These are phyloP conservation scores for Neostapfia colusana DNA, from an alignment of 176 grass and related monocot species.

Conservation along the genomic window DNA sequence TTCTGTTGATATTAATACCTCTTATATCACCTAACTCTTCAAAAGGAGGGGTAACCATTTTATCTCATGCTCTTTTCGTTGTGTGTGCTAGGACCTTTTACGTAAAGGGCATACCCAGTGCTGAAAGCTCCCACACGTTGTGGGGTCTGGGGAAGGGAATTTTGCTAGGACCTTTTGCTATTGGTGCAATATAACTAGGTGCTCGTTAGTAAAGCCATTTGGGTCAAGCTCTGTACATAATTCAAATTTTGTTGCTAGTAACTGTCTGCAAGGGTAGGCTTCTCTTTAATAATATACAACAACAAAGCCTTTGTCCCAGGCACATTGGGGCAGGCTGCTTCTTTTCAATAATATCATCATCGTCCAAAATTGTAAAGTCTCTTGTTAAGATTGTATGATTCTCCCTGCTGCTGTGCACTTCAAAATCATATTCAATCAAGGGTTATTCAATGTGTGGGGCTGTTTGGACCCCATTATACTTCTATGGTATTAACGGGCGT, in stretches of 20 bases:
- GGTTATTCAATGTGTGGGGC: neutral
- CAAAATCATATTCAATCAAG: conserved; percentile 27
- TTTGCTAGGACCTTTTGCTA: conserved; percentile 32
- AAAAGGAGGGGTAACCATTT: conserved; percentile 96
- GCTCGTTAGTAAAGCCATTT: neutral
- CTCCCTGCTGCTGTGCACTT: neutral
- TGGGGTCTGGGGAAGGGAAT: too few species aligned
- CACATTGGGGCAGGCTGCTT: too few species aligned
- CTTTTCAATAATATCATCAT: conserved; percentile 1
- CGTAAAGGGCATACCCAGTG: too few species aligned
- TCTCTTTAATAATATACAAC: conserved; percentile 13
- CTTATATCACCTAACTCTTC: conserved; percentile 98
- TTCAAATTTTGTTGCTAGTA: neutral
- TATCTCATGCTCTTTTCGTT: conserved; percentile 26
- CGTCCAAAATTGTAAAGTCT: neutral
- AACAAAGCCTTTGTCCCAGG: too few species aligned
- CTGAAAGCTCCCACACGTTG: too few species aligned
- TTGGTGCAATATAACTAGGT: conserved; percentile 19
- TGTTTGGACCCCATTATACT: neutral
- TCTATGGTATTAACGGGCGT: neutral
- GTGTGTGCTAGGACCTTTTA: conserved; percentile 28
- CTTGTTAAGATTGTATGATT: neutral
- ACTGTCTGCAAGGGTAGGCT: neutral
- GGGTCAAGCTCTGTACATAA: neutral
- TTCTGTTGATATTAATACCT: conserved; percentile 92